Percentiles rank a stretch among this genome's conserved stretches.
phyloP scores from a whole-genome alignment of 225 moss, liverwort and hornwort genomes.

The Pseudoscleropodium purum region DNA sequence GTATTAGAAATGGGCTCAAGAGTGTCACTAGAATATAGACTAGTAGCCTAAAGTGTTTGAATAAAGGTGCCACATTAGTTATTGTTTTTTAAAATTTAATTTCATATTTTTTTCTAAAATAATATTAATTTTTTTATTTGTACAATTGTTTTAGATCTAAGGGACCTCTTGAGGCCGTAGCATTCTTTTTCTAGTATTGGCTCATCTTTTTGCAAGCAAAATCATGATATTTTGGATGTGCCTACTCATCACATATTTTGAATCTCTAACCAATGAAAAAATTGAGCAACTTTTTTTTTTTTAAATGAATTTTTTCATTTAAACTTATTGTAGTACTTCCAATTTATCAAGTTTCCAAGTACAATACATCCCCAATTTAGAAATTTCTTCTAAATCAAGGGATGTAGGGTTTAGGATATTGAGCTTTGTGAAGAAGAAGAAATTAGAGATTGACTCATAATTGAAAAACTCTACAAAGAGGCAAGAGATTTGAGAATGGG shows the following conservation, averaged over 20 bases:
- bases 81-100: not conserved
- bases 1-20: not conserved
- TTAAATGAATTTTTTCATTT: too few relatives aligned
- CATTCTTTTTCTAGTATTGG: too few relatives aligned
- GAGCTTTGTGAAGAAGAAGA: too few relatives aligned
- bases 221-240: not conserved
- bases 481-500: not conserved
- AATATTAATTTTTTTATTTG: not conserved
- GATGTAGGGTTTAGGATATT: not conserved
- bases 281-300: too few relatives aligned
- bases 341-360: not conserved
- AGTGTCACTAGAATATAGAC: fast-evolving
- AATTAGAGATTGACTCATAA: not conserved
- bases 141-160: fast-evolving
- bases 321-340: not conserved
- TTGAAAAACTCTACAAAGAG: not conserved
- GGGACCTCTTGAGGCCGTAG: fast-evolving
- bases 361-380: not conserved
- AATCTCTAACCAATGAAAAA: not conserved
- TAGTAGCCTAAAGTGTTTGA: not conserved
- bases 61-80: not conserved
- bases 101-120: not conserved
- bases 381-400: too few relatives aligned
- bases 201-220: not conserved
- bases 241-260: not conserved